Base-by-base conservation (phyloP, 2,329 filamentous ascomycete species). In the Paraconiothyrium brasiliense region DNA sequence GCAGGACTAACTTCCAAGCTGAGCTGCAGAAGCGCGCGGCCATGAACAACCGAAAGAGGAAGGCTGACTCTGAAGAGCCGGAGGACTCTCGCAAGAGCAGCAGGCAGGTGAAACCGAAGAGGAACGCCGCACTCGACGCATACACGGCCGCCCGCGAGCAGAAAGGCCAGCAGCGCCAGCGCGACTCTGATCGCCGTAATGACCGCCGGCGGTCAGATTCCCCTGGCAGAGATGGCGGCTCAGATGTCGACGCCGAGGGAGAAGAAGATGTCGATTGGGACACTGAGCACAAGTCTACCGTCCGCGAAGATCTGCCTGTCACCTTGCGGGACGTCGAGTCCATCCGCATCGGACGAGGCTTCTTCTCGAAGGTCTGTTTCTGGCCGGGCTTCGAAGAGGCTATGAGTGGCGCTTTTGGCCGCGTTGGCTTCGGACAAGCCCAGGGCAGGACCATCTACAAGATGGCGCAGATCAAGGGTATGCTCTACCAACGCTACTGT, bases 311-410 rank as follows among this genome's bases (percentile, higher is more conserved):
- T 46, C 87, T 88, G 14, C 90, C 89, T 30, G 88, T 92, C 1
- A 88, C 91, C 39, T 83, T 97, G 22, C 86, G 85, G n/a, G 93
- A 98, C 76, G 89, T 94, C 67, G 91, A 98, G 74, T 88, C 92
- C 54, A 88, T 94, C 57, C 89, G 93, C 60, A 87, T 99, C 61
- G 92, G 94, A 54, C 88, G 95, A 64, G 91, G 87, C 68, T 92
- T 93, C 73, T 97, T 99, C 77, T 90, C 91, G 7, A 89, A 94
- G 72, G 91, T 97, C 58, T 97, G 93, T 84, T 97, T 97, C 82
- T 94, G 94, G 69, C 95, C 95, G 11, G 90, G 90, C 4, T 97
- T 99, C 68, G 92, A 97, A 59, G 83, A 91, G 9, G 86, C 91
- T 34, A 91, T 97, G 71, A 88, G 84, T 16, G 93, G 93, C 55